A percentile compares a stretch with the other conserved stretches of the same genome.
phyloP scores from a whole-genome alignment of 768 basidiomycete species.

The Suillus subluteus region DNA sequence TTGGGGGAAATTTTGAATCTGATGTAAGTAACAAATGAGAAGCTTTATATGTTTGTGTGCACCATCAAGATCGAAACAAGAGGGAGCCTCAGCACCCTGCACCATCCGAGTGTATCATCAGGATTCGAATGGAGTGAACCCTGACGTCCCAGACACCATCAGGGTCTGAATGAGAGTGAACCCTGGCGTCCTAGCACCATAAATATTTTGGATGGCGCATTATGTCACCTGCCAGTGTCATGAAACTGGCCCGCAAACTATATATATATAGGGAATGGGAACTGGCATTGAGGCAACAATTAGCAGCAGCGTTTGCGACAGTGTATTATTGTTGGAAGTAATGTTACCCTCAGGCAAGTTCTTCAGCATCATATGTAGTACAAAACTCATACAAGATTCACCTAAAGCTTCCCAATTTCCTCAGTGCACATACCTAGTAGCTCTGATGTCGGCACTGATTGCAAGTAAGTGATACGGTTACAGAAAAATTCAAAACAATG shows the following conservation, averaged over 20 bases:
- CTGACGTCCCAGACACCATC: background rate
- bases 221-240: background rate
- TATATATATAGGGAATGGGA: background rate
- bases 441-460: background rate
- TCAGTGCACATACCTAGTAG: background rate
- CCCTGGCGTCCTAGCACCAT: background rate
- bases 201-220: constrained; percentile 16
- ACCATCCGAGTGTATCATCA: background rate
- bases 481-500: background rate
- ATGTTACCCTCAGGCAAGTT: background rate
- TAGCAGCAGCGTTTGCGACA: background rate
- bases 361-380: background rate
- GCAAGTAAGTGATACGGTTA: background rate
- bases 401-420: background rate
- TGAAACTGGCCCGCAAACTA: background rate
- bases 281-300: background rate
- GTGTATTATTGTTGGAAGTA: background rate
- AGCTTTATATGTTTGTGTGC: background rate
- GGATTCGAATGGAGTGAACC: background rate
- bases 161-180: background rate
- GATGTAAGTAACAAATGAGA: background rate
- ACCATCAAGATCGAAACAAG: background rate
- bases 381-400: background rate
- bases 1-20: background rate
- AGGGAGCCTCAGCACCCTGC: background rate